Base-by-base conservation (phyloP, 2,329 filamentous ascomycete species). In the Penicillium digitatum region DNA sequence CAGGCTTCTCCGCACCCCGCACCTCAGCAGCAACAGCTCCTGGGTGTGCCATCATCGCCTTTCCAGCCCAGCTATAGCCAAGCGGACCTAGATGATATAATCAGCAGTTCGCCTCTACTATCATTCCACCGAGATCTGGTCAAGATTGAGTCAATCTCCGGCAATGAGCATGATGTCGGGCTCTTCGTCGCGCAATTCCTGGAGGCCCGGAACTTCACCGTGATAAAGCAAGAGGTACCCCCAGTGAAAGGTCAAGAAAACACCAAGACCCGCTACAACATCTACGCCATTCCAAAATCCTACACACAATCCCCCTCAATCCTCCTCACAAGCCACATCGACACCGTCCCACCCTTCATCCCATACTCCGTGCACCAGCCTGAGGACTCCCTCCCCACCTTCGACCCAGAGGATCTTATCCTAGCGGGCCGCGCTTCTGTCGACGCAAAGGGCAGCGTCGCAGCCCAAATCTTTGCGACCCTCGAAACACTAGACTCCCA, bases 111-210 rank as follows among this genome's bases (percentile, higher is more conserved):
- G 1, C 72, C 74, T 3, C 81, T 96, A 0, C 79, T 95, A 40
- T 79, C 81, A 18, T 81, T 95, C 12, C 91, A 95, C 75, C 83
- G 86, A 50, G 81, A 84, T 16, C 83, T 96, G n/a, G 80, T 92
- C 29, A 79, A 87, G 55, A 87, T 87, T 42, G 80, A 87, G 47
- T 95, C 90, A 0, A 81, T 90, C 59, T 85, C 82, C 3, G 83
- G 82, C 43, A 80, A 86, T 58, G 91, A 96, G 70, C 75, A 82
- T 39, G 74, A 80, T 0, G 85, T 91, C 8, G 89, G 87, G 40
- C 69, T 81, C 45, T 90, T 87, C 74, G 80, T 96, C 5, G 78
- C 82, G 34, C 74, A 81, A 1, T 90, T 89, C 66, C 82, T 96
- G 6, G 71, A 78, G 54, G 68, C 73, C 3, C 79, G 81, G 56